Evolutionary conservation across 2,329 filamentous ascomycete genomes (phyloP), one percentile per base, ranked within the genome.

Genomic region (Pyrenochaeta sp.): DNA sequence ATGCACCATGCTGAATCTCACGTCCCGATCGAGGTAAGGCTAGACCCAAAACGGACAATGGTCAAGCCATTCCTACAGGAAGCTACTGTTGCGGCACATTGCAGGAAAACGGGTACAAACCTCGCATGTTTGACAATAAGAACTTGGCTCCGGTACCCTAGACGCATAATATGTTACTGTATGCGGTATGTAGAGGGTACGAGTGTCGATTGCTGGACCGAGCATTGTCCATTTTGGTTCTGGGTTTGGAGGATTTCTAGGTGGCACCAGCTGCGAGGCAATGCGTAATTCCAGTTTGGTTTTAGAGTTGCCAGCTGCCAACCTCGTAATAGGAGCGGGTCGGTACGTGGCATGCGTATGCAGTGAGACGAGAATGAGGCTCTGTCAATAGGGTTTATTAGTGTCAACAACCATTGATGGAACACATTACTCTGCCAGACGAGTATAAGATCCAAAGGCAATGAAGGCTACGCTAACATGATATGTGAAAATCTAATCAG

Each of bases 191-290:
- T 61, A 52, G 20, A 17, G 7, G 5, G 18, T 15, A 3, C 20
- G 35, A n/a, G 42, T 58, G 61, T 67, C 15, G 64, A 65, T 58
- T 55, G 49, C 64, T 65, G 64, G 15, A 30, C n/a, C 17, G 49
- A 60, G 58, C 64, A 63, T 67, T 64, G 36, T 57, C 63, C 55
- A 29, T 44, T 56, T 66, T 59, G 23, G 58, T 56, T 42, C 35
- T 27, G 12, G 14, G 33, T 11, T 51, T 15, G 21, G 7, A 49
- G 48, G 36, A 58, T 49, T 56, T 33, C 32, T 23, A 35, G 39
- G 18, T 14, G 11, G 40, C 30, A 36, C 4, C 29, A n/a, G 43
- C 36, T 30, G 27, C 43, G 29, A 45, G 30, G 30, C 20, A 18
- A 14, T 17, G 42, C 17, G 40, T 47, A 23, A 29, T 52, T 29